phyloP scores from a whole-genome alignment of 768 basidiomycete genomes.

The Botryobasidium botryosum region DNA sequence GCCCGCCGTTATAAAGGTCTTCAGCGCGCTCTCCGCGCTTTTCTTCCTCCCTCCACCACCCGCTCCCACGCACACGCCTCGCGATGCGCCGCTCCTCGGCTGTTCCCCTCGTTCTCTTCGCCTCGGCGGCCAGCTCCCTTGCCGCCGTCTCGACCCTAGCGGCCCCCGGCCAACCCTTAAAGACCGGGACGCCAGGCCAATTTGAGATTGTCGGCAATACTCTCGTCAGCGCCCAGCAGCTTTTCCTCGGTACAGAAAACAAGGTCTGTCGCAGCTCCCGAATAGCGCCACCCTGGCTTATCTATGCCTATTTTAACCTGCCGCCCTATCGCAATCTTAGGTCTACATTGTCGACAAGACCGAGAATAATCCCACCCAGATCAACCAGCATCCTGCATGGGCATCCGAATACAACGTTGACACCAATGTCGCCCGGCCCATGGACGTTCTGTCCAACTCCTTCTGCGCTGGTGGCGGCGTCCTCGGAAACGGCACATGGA shows the following conservation, averaged over 20 bases:
- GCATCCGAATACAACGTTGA: constrained; percentile 54
- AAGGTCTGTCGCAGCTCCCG: constrained; percentile 2
- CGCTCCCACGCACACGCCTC: too few species aligned
- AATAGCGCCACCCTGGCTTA: background rate
- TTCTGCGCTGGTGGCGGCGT: constrained; percentile 77
- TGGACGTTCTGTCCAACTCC: constrained; percentile 58
- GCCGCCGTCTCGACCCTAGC: background rate
- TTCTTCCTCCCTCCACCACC: too few species aligned
- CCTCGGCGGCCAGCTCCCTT: too few species aligned
- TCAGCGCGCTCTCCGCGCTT: too few species aligned
- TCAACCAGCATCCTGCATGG: constrained; percentile 69
- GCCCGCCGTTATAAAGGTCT: too few species aligned
- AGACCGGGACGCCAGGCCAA: constrained; percentile 5
- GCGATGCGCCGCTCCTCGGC: too few species aligned
- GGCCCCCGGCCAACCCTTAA: constrained; percentile 6
- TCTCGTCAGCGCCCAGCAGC: constrained; percentile 12
- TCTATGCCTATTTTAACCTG: background rate
- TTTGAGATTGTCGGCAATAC: constrained; percentile 12
- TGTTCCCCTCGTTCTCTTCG: too few species aligned
- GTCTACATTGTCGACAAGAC: constrained; percentile 55
- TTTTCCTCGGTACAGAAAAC: constrained; percentile 13
- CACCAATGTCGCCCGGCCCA: constrained; percentile 40
- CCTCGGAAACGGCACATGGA: constrained; percentile 54
- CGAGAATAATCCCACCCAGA: constrained; percentile 62
- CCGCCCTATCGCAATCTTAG: background rate